Base-by-base conservation (phyloP, 257 asterid species). In the Mitragyna speciosa region DNA sequence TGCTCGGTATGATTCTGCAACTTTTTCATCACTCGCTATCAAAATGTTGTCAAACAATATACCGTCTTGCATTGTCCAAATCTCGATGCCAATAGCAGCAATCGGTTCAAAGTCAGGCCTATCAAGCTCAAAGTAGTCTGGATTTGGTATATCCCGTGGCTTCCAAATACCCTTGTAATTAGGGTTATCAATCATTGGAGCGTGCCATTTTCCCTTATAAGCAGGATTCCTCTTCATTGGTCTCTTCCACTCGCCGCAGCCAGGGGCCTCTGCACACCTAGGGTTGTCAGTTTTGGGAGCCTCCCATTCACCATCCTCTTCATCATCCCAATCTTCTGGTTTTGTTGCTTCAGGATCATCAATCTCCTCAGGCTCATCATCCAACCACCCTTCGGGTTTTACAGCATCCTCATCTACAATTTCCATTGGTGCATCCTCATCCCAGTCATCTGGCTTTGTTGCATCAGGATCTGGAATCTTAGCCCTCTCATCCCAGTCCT, bases 251-350 rank as follows among this genome's bases (percentile, higher is more conserved):
- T 88, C 97, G 7, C 99, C 99, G 70, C 99, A 95, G 43, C 99
- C 99, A 82, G 99, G 97, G 78, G 91, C 97, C 74, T 87, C 97
- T 1, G 76, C 83, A 79, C 99, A 95, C 79, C 83, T 92, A 0
- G 97, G 98, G 88, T 95, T 95, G 75, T 93, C 96, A 67, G 89
- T 77, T 77, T 95, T 93, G 0, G 99, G 98, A 17, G 97, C 91
- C 87, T 95, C 99, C 99, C 99, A 95, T 67, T 88, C 94, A 81
- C 99, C 99, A 87, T 95, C 99, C 87, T 96, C 99, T 54, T 96
- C 97, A 68, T 96, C 98, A 78, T 92, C 98, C 99, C 99, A 96
- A 66, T 96, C 99, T 82, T 93, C 98, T 3, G 98, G 98, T 79
- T 96, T 96, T 12, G 90, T 76, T 20, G 98, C 90, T 83, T 94